A percentile compares a stretch with the other conserved stretches of the same genome.
Conservation (phyloP, 768 basidiomycete genomes). For the Solioccasus polychromus region DNA sequence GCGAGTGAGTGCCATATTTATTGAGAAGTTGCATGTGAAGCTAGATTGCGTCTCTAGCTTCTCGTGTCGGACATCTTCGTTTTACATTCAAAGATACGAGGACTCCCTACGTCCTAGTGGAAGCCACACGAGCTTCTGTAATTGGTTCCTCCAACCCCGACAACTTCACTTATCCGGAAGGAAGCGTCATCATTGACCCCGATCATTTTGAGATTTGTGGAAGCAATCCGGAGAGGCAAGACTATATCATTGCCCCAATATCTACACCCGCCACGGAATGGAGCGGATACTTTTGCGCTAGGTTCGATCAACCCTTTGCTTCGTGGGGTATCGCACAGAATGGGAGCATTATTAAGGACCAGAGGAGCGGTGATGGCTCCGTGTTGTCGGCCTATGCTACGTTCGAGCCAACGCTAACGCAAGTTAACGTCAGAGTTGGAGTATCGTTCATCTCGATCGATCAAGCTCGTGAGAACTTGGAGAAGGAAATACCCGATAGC, state of each 20-base stretch:
- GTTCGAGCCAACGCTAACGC: constrained; percentile 34
- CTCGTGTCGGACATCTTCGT: constrained; percentile 70
- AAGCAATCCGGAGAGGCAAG: constrained; percentile 65
- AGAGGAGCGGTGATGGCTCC: constrained; percentile 37
- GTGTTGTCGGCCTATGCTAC: constrained; percentile 50
- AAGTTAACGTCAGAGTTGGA: constrained; percentile 57
- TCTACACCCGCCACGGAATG: constrained; percentile 39
- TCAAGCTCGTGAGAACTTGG: constrained; percentile 55
- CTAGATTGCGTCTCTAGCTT: constrained; percentile 43
- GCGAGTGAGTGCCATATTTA: constrained; percentile 45
- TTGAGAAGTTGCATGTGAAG: background rate
- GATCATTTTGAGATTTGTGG: constrained; percentile 53
- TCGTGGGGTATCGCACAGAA: constrained; percentile 51
- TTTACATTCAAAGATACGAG: constrained; percentile 55
- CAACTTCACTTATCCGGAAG: constrained; percentile 53
- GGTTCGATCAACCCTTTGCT: constrained; percentile 47
- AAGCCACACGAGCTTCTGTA: constrained; percentile 62
- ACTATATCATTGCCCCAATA: constrained; percentile 62
- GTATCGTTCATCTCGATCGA: constrained; percentile 74
- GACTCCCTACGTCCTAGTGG: constrained; percentile 60
- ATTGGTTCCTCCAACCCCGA: constrained; percentile 49
- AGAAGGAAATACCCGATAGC: constrained; percentile 46
- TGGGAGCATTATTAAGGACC: constrained; percentile 32
- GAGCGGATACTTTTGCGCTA: constrained; percentile 54
- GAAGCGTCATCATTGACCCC: constrained; percentile 46